A percentile compares a stretch with the other conserved stretches of the same genome.
phyloP scores from a whole-genome alignment of 2,329 filamentous ascomycete species.

The Fusarium heterosporum region DNA sequence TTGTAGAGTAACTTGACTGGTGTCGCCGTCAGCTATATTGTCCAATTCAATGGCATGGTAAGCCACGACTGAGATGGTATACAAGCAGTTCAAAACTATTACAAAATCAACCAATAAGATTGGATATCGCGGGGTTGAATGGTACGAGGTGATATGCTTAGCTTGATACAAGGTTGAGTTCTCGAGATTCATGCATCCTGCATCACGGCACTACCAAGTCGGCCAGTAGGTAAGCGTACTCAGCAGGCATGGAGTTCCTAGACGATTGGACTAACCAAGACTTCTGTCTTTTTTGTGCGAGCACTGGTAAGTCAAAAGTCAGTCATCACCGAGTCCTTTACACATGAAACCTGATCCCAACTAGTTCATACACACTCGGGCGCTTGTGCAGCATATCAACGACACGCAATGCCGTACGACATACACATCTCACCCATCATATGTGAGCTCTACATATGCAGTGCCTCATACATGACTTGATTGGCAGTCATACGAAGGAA shows the following conservation, averaged over 20 bases:
- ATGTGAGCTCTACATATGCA: conserved; percentile 15
- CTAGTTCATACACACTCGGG: conserved; percentile 9
- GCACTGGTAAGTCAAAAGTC: not conserved
- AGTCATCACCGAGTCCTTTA: conserved; percentile 13
- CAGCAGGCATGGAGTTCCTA: not conserved
- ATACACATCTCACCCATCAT: not conserved
- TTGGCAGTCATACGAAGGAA: conserved; percentile 1
- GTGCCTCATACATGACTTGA: not conserved
- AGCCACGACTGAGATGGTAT: no score
- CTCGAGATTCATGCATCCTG: not conserved
- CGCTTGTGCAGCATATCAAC: conserved; percentile 11
- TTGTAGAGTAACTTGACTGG: not conserved
- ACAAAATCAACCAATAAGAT: not conserved
- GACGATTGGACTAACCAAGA: no score
- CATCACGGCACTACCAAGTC: not conserved
- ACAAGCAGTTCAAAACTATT: not conserved
- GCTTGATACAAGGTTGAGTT: not conserved
- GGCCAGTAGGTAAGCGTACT: not conserved
- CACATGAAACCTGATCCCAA: conserved; percentile 18
- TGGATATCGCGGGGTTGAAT: not conserved
- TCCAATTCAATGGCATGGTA: not conserved
- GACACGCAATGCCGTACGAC: not conserved
- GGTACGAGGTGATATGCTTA: not conserved
- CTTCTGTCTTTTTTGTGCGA: not conserved
- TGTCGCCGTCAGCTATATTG: not conserved